Conservation (phyloP, 106 monocot genomes). For the Allium cepa region DNA sequence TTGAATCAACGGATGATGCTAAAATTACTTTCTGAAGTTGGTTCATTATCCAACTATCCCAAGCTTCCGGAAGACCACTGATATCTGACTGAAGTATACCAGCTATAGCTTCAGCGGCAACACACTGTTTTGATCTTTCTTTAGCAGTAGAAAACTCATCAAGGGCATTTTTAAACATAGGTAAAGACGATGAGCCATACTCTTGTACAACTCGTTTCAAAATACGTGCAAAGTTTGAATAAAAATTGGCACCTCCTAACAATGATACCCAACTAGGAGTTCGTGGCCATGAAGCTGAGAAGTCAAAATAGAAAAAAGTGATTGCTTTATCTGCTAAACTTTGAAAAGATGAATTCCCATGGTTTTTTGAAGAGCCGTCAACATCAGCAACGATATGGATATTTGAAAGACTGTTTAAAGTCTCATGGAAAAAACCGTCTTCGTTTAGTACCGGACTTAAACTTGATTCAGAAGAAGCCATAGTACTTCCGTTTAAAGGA, state of each 20-base stretch:
- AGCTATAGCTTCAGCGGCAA: constrained; percentile 92
- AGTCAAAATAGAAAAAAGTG: constrained; percentile 95
- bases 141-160: constrained; percentile 65
- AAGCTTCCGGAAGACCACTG: constrained; percentile 48
- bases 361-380: constrained; percentile 57
- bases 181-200: constrained; percentile 65
- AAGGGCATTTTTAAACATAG: constrained; percentile 35
- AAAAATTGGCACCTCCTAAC: constrained; percentile 56
- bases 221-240: constrained; percentile 84
- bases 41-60: constrained; percentile 74
- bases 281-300: constrained; percentile 91
- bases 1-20: constrained; percentile 74
- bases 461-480: constrained; percentile 16
- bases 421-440: constrained; percentile 64
- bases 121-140: constrained; percentile 95
- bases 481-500: constrained; percentile 20
- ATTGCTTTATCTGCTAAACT: constrained; percentile 75
- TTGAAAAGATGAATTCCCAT: constrained; percentile 66
- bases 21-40: constrained; percentile 67
- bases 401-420: constrained; percentile 85
- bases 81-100: constrained; percentile 93
- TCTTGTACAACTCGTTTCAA: constrained; percentile 87
- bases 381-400: constrained; percentile 78
- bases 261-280: constrained; percentile 92
- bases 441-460: constrained; percentile 59